Conservation (phyloP, 2,329 filamentous ascomycete genomes). For the Phoma sp. region DNA sequence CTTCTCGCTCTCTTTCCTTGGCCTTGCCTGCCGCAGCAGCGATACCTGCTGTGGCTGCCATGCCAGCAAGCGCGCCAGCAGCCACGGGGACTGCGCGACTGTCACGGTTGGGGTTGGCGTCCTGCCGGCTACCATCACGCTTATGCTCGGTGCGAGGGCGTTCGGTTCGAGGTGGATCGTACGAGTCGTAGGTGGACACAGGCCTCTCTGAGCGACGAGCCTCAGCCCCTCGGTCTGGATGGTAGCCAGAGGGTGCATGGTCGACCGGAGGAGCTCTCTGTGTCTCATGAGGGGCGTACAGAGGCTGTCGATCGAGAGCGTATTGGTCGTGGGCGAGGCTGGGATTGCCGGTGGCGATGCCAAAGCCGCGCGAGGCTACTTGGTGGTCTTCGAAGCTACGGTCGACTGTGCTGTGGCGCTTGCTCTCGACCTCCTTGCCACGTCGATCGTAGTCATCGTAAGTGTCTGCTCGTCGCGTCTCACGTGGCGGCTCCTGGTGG, state of each 20-base stretch:
- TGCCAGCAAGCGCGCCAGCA: slow-evolving; percentile 39
- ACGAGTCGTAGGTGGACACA: slow-evolving; percentile 19
- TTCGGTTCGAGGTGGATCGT: slow-evolving; percentile 36
- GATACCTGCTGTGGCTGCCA: slow-evolving; percentile 32
- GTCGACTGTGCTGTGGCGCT: slow-evolving; percentile 43
- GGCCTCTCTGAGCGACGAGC: slow-evolving; percentile 23
- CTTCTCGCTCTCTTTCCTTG: slow-evolving; percentile 38
- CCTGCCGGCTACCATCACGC: slow-evolving; percentile 32
- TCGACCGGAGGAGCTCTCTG: slow-evolving; percentile 19
- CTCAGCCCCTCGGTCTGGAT: slow-evolving; percentile 30
- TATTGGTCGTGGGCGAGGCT: slow-evolving; percentile 40
- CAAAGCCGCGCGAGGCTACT: slow-evolving; percentile 56
- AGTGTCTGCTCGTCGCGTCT: slow-evolving; percentile 48
- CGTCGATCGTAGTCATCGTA: slow-evolving; percentile 52
- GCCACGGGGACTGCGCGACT: slow-evolving; percentile 32
- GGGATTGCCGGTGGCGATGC: slow-evolving; percentile 45
- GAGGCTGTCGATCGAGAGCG: slow-evolving; percentile 47
- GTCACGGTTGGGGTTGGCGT: slow-evolving; percentile 25
- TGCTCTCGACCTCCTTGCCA: slow-evolving; percentile 48
- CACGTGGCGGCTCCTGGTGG: slow-evolving; percentile 56
- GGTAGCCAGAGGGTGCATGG: slow-evolving; percentile 20
- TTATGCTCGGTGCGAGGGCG: slow-evolving; percentile 33
- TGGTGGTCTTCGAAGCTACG: slow-evolving; percentile 50
- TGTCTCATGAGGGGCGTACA: slow-evolving; percentile 29
- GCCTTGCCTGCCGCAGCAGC: slow-evolving; percentile 40